Conservation (phyloP, 73 alveolate genomes). For the Tetrahymena elliotti region DNA sequence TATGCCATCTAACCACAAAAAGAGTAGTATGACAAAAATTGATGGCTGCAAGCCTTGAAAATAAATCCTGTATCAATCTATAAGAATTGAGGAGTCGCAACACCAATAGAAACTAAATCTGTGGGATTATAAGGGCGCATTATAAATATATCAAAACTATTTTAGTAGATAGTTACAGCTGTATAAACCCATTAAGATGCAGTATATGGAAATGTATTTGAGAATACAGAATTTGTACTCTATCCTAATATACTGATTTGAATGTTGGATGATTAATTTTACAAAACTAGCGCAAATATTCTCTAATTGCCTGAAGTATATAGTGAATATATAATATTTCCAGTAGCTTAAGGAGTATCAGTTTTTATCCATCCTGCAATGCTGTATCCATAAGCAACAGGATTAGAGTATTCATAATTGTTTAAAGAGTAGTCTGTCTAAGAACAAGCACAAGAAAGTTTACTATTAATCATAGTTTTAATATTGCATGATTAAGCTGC, state of each 20-base stretch:
- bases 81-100: background rate
- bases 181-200: background rate
- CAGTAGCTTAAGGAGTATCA: background rate
- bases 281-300: background rate
- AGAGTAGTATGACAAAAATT: background rate
- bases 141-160: background rate
- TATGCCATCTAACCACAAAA: background rate
- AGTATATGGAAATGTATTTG: background rate
- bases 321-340: background rate
- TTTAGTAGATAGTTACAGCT: background rate
- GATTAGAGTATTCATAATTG: background rate
- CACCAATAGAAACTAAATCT: background rate
- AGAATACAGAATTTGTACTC: background rate
- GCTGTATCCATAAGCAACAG: background rate
- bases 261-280: background rate
- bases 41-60: background rate
- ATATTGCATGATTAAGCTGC: background rate
- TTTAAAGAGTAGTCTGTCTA: background rate
- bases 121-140: background rate
- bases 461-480: background rate
- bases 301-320: background rate
- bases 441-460: background rate
- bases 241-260: background rate
- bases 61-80: background rate
- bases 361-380: background rate